Percentiles rank a stretch among this genome's conserved stretches.
Conservation (phyloP, 2,329 filamentous ascomycete genomes). For the Alternaria dauci region DNA sequence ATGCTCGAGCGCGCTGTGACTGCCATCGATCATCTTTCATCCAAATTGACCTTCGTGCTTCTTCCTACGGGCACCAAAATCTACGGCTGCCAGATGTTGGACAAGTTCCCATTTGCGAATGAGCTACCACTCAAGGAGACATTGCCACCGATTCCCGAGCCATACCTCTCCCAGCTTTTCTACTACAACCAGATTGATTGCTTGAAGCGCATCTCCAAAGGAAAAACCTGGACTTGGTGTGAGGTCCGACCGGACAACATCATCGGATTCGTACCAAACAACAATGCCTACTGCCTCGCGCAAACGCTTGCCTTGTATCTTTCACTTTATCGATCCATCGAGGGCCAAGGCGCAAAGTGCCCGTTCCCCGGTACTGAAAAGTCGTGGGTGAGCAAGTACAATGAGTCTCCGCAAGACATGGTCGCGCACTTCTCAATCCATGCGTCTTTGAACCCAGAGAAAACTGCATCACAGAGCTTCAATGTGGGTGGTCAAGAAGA, state of each 20-base stretch:
- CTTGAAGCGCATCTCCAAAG: constrained; percentile 47
- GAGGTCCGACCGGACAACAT: constrained; percentile 55
- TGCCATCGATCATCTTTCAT: constrained; percentile 39
- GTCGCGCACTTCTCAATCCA: constrained; percentile 55
- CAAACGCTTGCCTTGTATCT: constrained; percentile 52
- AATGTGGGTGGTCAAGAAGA: constrained; percentile 55
- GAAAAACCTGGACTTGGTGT: constrained; percentile 53
- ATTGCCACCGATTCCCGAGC: constrained; percentile 46
- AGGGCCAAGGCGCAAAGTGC: constrained; percentile 51
- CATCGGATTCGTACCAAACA: constrained; percentile 54
- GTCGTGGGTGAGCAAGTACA: constrained; percentile 51
- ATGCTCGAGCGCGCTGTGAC: constrained; percentile 52
- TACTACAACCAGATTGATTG: constrained; percentile 55
- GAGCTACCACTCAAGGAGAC: constrained; percentile 42
- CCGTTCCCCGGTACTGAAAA: constrained; percentile 52
- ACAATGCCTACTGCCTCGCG: constrained; percentile 52
- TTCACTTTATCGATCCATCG: constrained; percentile 47
- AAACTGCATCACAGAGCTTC: constrained; percentile 51
- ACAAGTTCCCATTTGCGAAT: constrained; percentile 47
- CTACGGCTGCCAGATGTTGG: constrained; percentile 50
- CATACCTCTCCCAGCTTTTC: constrained; percentile 50
- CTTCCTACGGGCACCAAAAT: constrained; percentile 52
- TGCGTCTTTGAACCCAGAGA: constrained; percentile 53
- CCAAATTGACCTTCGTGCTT: constrained; percentile 40
- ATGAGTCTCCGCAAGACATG: constrained; percentile 54